A percentile compares a stretch with the other conserved stretches of the same genome.
These are phyloP conservation scores for Solanum acaule DNA, from an alignment of 257 asterid species.

Conservation along the genomic window DNA sequence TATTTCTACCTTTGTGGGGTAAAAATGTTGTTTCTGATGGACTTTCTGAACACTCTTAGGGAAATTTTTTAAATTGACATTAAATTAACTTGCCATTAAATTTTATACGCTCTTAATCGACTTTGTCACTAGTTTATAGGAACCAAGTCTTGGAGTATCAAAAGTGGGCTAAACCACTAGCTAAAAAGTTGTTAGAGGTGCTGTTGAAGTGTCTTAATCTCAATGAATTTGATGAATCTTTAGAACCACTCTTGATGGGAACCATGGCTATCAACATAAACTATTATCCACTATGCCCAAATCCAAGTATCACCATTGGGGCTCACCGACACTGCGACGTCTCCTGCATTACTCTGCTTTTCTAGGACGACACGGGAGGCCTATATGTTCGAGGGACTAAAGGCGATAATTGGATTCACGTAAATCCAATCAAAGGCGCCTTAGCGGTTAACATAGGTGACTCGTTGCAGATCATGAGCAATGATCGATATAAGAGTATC, in stretches of 20 bases:
- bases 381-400: slow-evolving; percentile 29
- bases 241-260: slow-evolving; percentile 34
- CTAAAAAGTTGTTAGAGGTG: slow-evolving; percentile 21
- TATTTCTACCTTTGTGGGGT: neutral
- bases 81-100: neutral
- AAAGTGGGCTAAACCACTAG: slow-evolving; percentile 29
- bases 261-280: slow-evolving; percentile 14
- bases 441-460: slow-evolving; percentile 44
- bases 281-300: slow-evolving; percentile 39
- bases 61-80: too few species aligned
- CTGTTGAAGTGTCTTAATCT: slow-evolving; percentile 31
- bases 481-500: slow-evolving; percentile 38
- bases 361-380: slow-evolving; percentile 54
- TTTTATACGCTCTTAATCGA: too few species aligned
- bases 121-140: neutral
- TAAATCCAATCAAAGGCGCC: slow-evolving; percentile 32
- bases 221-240: slow-evolving; percentile 20
- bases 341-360: slow-evolving; percentile 37
- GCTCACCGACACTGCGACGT: slow-evolving; percentile 36
- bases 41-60: neutral
- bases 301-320: slow-evolving; percentile 41
- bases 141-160: slow-evolving; percentile 31
- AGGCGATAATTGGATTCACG: slow-evolving; percentile 33
- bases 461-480: slow-evolving; percentile 43
- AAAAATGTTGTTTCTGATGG: neutral